Base-by-base conservation (phyloP, 2,329 filamentous ascomycete genomes). In the Colletotrichum incanum region DNA sequence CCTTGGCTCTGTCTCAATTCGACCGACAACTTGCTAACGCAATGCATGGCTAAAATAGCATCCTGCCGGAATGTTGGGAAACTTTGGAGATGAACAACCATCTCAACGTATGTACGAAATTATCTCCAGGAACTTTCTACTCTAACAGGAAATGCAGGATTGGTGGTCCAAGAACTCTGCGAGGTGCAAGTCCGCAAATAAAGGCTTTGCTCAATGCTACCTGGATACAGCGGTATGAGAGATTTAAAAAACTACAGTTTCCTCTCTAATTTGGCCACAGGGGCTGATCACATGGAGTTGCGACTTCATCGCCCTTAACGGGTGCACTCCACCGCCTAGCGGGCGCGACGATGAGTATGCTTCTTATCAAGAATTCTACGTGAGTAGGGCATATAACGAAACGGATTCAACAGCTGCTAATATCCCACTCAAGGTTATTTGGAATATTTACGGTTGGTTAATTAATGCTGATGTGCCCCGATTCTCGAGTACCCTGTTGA, bases 391-490 rank as follows among this genome's bases (percentile, higher is more conserved):
- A 18, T 3, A 4, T 2, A 0, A 16, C 4, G 1, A 28, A 12
- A 8, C 11, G 11, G 11, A 16, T 1, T 52, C 16, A 2, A 6
- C 11, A 26, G 7, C 14, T 26, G 5, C 14, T 26, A 12, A 58
- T 11, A 5, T 7, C 18, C 4, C 34, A 8, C 6, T 16, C 7
- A n/a, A 66, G 64, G 64, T 66, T 8, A 66, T 60, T 12, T 69
- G 67, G 67, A 69, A 69, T 9, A 69, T 69, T 37, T 65, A 69
- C 34, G 23, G 66, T 69, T 8, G 23, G 66, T 69, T 8, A 11
- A 61, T 11, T n/a, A 1, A 8, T n/a, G 2, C 2, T n/a, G 5
- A 39, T 14, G n/a, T 12, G 7, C 39, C 1, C 26, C 16, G 5
- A 9, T 31, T 37, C 20, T n/a, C 7, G 18, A 8, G 3, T 9